A percentile compares a stretch with the other conserved stretches of the same genome.
Conservation (phyloP, 139 green algal species). For the Picochlorum sp. region DNA sequence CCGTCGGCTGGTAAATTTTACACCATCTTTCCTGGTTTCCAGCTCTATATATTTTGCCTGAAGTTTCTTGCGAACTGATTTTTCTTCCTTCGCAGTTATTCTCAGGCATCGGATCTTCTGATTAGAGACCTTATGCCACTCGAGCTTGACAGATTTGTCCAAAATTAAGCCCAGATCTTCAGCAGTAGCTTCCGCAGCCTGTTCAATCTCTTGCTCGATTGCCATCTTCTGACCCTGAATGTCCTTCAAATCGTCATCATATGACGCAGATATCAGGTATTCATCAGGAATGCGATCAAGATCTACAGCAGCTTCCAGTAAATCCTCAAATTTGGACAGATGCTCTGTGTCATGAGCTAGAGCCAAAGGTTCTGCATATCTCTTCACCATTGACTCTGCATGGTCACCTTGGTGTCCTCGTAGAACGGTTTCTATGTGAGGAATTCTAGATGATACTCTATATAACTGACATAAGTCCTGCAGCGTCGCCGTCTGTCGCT, state of each 20-base stretch:
- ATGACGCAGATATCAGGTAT: slow-evolving; percentile 79
- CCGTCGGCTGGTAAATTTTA: slow-evolving; percentile 83
- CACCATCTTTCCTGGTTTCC: slow-evolving; percentile 88
- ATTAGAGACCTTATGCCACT: slow-evolving; percentile 74
- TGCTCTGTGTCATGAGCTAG: slow-evolving; percentile 58
- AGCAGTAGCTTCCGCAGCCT: slow-evolving; percentile 22
- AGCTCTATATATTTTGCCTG: slow-evolving; percentile 60
- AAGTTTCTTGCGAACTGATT: slow-evolving; percentile 69
- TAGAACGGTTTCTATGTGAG: slow-evolving; percentile 58
- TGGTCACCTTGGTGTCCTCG: slow-evolving; percentile 39
- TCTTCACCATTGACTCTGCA: slow-evolving; percentile 30
- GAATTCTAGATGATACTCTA: slow-evolving; percentile 60
- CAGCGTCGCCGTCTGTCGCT: slow-evolving; percentile 50
- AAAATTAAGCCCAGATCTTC: slow-evolving; percentile 68
- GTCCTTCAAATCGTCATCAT: slow-evolving; percentile 49
- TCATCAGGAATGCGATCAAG: slow-evolving; percentile 85
- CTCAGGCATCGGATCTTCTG: slow-evolving; percentile 67
- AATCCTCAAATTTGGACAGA: slow-evolving; percentile 89
- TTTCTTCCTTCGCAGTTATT: slow-evolving; percentile 90
- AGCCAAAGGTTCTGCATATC: slow-evolving; percentile 52
- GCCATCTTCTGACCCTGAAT: slow-evolving; percentile 40
- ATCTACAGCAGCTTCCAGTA: slow-evolving; percentile 89
- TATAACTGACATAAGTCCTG: slow-evolving; percentile 90
- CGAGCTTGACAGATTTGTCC: slow-evolving; percentile 83
- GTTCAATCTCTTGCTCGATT: slow-evolving; percentile 45